These are phyloP conservation scores for Syncephalastrum sp. DNA, from an alignment of 371 early-diverging fungal species.

Conservation along the genomic window DNA sequence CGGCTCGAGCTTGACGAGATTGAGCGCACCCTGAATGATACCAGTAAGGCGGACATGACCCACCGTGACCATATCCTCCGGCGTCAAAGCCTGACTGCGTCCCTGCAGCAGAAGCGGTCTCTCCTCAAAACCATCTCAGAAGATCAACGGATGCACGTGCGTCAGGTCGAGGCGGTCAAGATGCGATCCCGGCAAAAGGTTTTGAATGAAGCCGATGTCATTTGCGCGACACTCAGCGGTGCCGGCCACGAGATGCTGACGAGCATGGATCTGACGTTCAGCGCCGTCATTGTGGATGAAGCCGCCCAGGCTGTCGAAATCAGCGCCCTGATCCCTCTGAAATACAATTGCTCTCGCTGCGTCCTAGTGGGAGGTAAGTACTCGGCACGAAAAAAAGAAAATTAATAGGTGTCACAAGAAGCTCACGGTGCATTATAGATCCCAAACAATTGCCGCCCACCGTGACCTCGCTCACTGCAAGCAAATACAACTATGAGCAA, in stretches of 20 bases:
- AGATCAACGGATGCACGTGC: conserved; percentile 41
- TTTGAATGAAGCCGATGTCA: conserved; percentile 70
- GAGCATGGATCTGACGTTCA: conserved; percentile 61
- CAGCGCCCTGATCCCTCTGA: conserved; percentile 87
- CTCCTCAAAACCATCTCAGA: conserved; percentile 36
- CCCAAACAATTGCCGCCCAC: conserved; percentile 97
- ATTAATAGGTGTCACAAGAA: background rate
- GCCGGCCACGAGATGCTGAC: conserved; percentile 86
- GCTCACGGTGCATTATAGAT: conserved; percentile 48
- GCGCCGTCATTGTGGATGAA: conserved; percentile 95
- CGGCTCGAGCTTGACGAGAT: conserved; percentile 55
- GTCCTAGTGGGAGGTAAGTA: conserved; percentile 89
- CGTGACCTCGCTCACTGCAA: conserved; percentile 76
- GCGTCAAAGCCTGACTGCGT: conserved; percentile 18
- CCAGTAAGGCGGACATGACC: background rate
- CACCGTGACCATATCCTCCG: conserved; percentile 12
- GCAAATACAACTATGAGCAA: conserved; percentile 80
- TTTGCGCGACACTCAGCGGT: conserved; percentile 83
- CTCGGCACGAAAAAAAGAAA: background rate
- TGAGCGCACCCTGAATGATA: conserved; percentile 44
- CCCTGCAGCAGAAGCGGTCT: conserved; percentile 31
- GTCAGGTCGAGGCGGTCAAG: conserved; percentile 51
- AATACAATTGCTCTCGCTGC: conserved; percentile 79
- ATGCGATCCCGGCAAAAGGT: conserved; percentile 65
- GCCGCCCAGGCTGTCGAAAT: conserved; percentile 97